These are phyloP conservation scores for Tetrapisispora namnaoensis DNA, from an alignment of 805 yeast genomes.

Conservation along the genomic window DNA sequence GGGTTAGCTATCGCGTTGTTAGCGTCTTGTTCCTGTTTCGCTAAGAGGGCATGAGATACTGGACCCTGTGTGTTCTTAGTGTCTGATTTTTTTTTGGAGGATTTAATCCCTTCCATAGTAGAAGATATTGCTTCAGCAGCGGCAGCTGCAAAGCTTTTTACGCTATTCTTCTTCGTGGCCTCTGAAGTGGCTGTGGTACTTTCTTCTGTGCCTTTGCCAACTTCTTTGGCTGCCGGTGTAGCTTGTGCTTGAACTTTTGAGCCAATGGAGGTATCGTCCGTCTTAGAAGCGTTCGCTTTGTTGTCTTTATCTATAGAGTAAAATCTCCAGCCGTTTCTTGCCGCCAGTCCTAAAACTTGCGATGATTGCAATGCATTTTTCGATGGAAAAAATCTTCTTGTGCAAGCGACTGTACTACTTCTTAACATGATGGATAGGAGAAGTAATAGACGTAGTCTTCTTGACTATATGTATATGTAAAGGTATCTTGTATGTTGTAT, in stretches of 20 bases:
- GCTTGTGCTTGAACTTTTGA: too few species aligned
- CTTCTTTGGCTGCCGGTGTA: not conserved
- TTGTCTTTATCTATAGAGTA: not conserved
- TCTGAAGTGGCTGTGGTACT: not conserved
- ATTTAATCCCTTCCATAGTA: conserved; percentile 1
- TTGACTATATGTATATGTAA: not conserved
- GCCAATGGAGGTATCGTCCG: not conserved
- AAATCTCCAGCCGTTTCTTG: not conserved
- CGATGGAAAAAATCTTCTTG: not conserved
- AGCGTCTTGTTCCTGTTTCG: conserved; percentile 75
- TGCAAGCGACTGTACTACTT: not conserved
- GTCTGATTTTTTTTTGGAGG: not conserved
- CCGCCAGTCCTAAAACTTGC: not conserved
- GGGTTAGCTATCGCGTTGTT: conserved; percentile 65
- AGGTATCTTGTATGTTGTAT: not conserved
- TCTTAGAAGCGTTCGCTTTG: not conserved
- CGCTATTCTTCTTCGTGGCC: not conserved
- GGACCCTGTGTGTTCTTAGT: conserved; percentile 1
- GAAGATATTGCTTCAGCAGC: conserved; percentile 3
- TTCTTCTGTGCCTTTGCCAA: not conserved
- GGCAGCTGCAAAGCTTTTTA: not conserved
- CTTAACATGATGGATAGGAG: not conserved
- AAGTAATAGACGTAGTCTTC: not conserved
- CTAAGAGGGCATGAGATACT: conserved; percentile 35
- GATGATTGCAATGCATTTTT: not conserved